phyloP scores from a whole-genome alignment of 495 filamentous ascomycete genomes.

The Aspergillus nidulans region DNA sequence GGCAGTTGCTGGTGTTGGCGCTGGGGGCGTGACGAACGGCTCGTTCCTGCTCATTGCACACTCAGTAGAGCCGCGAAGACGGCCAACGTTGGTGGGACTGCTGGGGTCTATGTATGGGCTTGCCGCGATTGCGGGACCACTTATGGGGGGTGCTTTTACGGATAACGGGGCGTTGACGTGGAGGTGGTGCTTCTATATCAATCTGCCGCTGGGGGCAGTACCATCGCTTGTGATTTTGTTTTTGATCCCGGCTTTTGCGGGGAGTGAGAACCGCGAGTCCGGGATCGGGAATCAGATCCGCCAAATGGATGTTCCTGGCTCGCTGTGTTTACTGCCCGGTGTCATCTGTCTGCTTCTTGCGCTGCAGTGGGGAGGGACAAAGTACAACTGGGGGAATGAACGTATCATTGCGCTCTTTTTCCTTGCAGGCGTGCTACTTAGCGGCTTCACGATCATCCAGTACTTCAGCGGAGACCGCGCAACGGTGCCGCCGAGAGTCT shows the following conservation, averaged over 20 bases:
- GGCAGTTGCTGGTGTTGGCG: slow-evolving; percentile 70
- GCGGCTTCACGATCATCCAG: slow-evolving; percentile 45
- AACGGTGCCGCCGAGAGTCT: slow-evolving; percentile 53
- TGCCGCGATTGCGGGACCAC: slow-evolving; percentile 60
- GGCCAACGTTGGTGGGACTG: slow-evolving; percentile 61
- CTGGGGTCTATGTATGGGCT: slow-evolving; percentile 68
- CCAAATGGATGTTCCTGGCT: slow-evolving; percentile 29
- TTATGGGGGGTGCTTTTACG: slow-evolving; percentile 57
- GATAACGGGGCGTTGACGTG: slow-evolving; percentile 48
- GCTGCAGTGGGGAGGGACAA: slow-evolving; percentile 38
- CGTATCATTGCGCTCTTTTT: slow-evolving; percentile 52
- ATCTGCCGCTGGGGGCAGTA: slow-evolving; percentile 60
- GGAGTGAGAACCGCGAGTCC: slow-evolving; percentile 16
- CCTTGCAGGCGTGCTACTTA: slow-evolving; percentile 39
- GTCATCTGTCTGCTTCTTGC: slow-evolving; percentile 35
- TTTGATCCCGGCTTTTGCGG: slow-evolving; percentile 27
- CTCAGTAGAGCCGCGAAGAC: slow-evolving; percentile 56
- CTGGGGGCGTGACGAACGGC: slow-evolving; percentile 53
- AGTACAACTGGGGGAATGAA: slow-evolving; percentile 42
- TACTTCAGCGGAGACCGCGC: slow-evolving; percentile 39
- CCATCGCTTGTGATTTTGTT: slow-evolving; percentile 53
- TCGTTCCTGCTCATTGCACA: slow-evolving; percentile 10
- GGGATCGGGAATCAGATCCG: neutral
- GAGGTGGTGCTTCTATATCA: slow-evolving; percentile 84
- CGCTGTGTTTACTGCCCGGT: slow-evolving; percentile 25